Evolutionary conservation across 1,284 basidiomycete species (phyloP).

Genomic region (Tylopilus orsonianus): DNA sequence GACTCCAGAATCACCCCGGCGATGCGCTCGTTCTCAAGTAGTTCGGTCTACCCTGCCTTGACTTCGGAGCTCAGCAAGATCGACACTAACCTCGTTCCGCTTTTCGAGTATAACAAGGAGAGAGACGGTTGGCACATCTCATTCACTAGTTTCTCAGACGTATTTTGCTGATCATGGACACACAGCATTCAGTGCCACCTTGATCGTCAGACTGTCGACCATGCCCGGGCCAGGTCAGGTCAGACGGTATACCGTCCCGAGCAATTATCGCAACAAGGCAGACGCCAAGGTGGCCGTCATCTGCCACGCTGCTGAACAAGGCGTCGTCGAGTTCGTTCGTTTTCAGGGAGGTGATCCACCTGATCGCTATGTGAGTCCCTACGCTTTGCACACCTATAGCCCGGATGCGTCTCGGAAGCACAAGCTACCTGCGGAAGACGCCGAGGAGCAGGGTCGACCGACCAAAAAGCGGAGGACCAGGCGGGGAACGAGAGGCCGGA

Average conservation of each 20-base stretch:
- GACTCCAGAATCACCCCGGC: slow-evolving; percentile 45
- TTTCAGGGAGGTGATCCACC: slow-evolving; percentile 46
- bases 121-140: slow-evolving; percentile 43
- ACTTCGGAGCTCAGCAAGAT: slow-evolving; percentile 45
- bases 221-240: slow-evolving; percentile 33
- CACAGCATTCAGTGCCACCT: slow-evolving; percentile 53
- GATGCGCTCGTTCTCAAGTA: slow-evolving; percentile 42
- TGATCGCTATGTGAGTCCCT: slow-evolving; percentile 34
- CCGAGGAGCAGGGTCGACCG: slow-evolving; percentile 6
- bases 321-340: slow-evolving; percentile 55
- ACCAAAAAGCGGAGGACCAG: slow-evolving; percentile 16
- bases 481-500: background rate
- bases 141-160: background rate
- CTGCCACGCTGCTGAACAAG: slow-evolving; percentile 49
- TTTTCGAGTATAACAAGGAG: slow-evolving; percentile 43
- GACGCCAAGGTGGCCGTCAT: slow-evolving; percentile 61
- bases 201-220: slow-evolving; percentile 45
- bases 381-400: slow-evolving; percentile 17
- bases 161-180: slow-evolving; percentile 1
- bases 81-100: slow-evolving; percentile 37
- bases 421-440: slow-evolving; percentile 17
- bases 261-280: slow-evolving; percentile 52
- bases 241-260: slow-evolving; percentile 44
- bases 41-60: slow-evolving; percentile 45
- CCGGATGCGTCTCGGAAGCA: slow-evolving; percentile 27